Evolutionary conservation across 208 protist species (phyloP).

Genomic region (Trypanosoma platydactyli): DNA sequence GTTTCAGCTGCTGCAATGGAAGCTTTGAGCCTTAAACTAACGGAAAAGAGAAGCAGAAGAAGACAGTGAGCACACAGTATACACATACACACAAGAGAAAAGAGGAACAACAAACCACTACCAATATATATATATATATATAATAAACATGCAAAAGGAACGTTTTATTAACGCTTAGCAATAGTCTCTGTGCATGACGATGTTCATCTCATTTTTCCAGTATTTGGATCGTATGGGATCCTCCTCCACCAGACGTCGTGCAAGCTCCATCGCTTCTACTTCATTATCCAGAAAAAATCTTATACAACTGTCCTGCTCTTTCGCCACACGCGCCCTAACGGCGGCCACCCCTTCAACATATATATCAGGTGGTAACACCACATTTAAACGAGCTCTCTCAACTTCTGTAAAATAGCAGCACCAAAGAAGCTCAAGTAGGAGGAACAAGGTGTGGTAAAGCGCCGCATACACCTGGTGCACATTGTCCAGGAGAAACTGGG

Average conservation of each 20-base stretch:
- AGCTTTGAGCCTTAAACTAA: neutral
- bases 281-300: slow-evolving; percentile 48
- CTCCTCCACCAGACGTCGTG: slow-evolving; percentile 44
- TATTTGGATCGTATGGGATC: slow-evolving; percentile 75
- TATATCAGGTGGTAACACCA: slow-evolving; percentile 32
- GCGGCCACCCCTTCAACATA: slow-evolving; percentile 30
- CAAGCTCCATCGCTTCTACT: slow-evolving; percentile 46
- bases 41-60: slow-evolving; percentile 4
- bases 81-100: neutral
- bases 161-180: neutral
- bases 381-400: slow-evolving; percentile 24
- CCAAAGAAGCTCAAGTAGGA: slow-evolving; percentile 62
- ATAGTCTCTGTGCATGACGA: slow-evolving; percentile 63
- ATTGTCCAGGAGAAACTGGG: slow-evolving; percentile 69
- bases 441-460: slow-evolving; percentile 47
- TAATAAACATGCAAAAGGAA: neutral
- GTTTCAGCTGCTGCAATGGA: neutral
- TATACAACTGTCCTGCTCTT: slow-evolving; percentile 3
- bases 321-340: neutral
- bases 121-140: neutral
- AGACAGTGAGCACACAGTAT: neutral
- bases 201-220: slow-evolving; percentile 60
- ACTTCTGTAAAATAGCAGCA: slow-evolving; percentile 42
- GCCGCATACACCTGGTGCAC: slow-evolving; percentile 56
- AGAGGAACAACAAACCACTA: too few species aligned